Evolutionary conservation across 768 basidiomycete genomes (phyloP).

Genomic region (Crepidotus variabilis): DNA sequence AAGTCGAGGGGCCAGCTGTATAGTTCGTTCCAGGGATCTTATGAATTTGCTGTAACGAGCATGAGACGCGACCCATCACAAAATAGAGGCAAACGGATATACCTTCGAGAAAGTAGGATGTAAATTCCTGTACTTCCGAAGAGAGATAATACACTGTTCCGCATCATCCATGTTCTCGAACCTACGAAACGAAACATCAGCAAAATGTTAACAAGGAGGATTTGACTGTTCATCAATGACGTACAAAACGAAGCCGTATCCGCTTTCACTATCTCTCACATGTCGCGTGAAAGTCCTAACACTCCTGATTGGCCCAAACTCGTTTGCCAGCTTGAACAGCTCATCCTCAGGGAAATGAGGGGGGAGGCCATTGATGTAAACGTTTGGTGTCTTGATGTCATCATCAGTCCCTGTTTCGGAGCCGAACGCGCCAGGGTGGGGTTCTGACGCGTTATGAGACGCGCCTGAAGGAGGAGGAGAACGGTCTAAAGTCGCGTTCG

Average conservation of each 20-base stretch:
- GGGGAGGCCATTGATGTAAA: slow-evolving; percentile 86
- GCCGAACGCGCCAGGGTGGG: background rate
- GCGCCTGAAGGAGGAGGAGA: background rate
- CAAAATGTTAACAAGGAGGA: background rate
- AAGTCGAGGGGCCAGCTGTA: slow-evolving; percentile 29
- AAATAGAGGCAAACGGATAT: no score
- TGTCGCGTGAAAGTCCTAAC: slow-evolving; percentile 84
- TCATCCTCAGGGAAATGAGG: slow-evolving; percentile 81
- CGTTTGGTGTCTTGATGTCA: slow-evolving; percentile 60
- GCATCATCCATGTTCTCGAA: slow-evolving; percentile 67
- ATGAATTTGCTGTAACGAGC: slow-evolving; percentile 49
- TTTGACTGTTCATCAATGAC: slow-evolving; percentile 24
- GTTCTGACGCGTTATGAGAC: background rate
- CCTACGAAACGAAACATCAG: slow-evolving; percentile 31
- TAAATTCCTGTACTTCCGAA: slow-evolving; percentile 70
- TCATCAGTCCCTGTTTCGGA: slow-evolving; percentile 8
- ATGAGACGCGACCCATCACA: slow-evolving; percentile 3
- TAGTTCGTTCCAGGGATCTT: slow-evolving; percentile 78
- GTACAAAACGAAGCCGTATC: slow-evolving; percentile 78
- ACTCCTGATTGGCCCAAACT: slow-evolving; percentile 72
- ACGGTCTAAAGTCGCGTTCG: background rate
- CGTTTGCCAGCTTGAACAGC: slow-evolving; percentile 63
- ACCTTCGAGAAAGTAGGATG: slow-evolving; percentile 90
- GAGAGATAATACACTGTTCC: slow-evolving; percentile 66
- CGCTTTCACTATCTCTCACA: slow-evolving; percentile 68